These are phyloP conservation scores for Falciphora oryzae DNA, from an alignment of 2,329 filamentous ascomycete species.

Conservation along the genomic window DNA sequence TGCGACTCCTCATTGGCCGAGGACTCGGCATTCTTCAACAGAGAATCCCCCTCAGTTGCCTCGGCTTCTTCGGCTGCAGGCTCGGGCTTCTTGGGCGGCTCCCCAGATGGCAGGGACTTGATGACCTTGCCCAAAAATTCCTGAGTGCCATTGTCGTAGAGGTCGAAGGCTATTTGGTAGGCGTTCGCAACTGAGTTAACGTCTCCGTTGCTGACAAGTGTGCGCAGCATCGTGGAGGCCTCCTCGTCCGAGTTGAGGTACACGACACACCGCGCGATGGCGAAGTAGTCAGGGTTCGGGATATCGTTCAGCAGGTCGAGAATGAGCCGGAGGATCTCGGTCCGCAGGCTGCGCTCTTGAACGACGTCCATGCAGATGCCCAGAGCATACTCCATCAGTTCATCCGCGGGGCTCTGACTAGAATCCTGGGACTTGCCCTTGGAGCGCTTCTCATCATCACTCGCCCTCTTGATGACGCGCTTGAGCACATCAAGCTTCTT, in stretches of 20 bases:
- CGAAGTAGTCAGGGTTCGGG: constrained; percentile 90
- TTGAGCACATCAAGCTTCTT: constrained; percentile 85
- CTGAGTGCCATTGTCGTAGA: constrained; percentile 98
- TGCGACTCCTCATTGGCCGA: constrained; percentile 20
- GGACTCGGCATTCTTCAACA: constrained; percentile 33
- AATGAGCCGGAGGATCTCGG: constrained; percentile 81
- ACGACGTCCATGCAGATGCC: constrained; percentile 97
- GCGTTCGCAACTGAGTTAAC: constrained; percentile 75
- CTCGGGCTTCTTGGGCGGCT: constrained; percentile 36
- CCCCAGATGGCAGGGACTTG: constrained; percentile 62
- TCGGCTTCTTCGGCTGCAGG: constrained; percentile 37
- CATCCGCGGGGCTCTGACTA: constrained; percentile 63
- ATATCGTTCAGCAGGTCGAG: constrained; percentile 94
- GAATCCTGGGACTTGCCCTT: constrained; percentile 53
- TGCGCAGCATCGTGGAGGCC: constrained; percentile 78
- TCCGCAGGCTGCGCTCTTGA: constrained; percentile 81
- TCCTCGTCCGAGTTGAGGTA: constrained; percentile 90
- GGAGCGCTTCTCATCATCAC: constrained; percentile 71
- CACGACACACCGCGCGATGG: constrained; percentile 95
- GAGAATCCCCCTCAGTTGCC: constrained; percentile 39
- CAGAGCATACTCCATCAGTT: constrained; percentile 93
- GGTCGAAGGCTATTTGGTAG: constrained; percentile 96
- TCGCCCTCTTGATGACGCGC: constrained; percentile 82
- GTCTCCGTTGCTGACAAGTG: constrained; percentile 75
- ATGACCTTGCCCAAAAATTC: constrained; percentile 92